Conservation (phyloP, 2,329 filamentous ascomycete species). For the Stachybotrys chlorohalonatus region DNA sequence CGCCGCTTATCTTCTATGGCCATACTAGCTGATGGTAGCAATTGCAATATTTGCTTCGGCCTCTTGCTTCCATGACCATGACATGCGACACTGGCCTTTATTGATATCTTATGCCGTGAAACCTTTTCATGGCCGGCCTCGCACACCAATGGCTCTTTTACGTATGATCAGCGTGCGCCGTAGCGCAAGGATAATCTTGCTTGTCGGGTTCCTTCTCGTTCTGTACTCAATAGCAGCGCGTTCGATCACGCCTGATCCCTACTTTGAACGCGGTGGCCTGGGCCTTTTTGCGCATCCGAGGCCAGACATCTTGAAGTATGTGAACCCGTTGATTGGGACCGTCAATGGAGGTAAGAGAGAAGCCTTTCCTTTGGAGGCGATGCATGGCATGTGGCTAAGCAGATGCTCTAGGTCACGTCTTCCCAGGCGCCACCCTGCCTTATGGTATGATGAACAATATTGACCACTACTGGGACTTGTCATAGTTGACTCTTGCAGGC, state of each 20-base stretch:
- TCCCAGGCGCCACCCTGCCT: slow-evolving; percentile 41
- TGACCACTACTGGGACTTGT: no score
- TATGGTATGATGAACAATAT: slow-evolving; percentile 14
- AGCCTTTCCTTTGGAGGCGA: background rate
- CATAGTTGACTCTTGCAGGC: background rate
- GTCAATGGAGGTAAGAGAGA: slow-evolving; percentile 40
- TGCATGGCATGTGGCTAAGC: background rate
- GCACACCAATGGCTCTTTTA: background rate
- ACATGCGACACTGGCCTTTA: no score
- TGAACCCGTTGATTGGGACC: slow-evolving; percentile 52
- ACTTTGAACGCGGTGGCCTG: background rate
- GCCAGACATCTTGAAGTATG: slow-evolving; percentile 20
- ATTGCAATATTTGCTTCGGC: no score
- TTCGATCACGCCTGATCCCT: background rate
- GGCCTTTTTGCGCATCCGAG: background rate
- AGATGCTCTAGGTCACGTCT: slow-evolving; percentile 28
- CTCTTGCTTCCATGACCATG: no score
- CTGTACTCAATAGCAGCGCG: background rate
- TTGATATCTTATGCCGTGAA: background rate
- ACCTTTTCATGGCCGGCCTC: background rate
- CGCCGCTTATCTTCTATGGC: background rate
- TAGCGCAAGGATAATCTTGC: background rate
- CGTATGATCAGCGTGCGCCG: background rate
- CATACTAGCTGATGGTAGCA: no score
- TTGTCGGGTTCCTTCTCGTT: background rate